Evolutionary conservation across 768 basidiomycete species (phyloP), one percentile per base, ranked within the genome.

Genomic region (Cystofilobasidium ferigula): DNA sequence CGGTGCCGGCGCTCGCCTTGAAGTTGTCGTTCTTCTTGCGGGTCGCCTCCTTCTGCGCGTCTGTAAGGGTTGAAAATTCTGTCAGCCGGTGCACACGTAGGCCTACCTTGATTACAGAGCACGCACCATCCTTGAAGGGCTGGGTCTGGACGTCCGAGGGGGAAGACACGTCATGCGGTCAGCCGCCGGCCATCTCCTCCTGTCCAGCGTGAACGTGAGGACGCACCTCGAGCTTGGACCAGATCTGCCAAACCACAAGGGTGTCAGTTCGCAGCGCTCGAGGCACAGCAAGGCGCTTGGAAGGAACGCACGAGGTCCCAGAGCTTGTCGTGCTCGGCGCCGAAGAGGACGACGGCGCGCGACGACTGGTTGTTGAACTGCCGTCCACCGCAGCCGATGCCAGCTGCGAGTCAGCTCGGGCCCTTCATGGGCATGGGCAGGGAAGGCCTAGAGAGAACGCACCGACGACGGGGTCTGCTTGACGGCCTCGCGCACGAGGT

Each of bases 331-430:
- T 74, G 71, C 42, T 72, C 64, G 7, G 69, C 66, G 32, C 75
- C 75, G 42, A 76, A 74, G 22, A 75, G 64, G 40, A 78, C 64
- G 57, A 77, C 69, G 5, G 72, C 76, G 36, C 77, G 69, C 1
- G 74, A 69, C 20, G 74, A 70, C 63, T 78, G 77, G 51, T 72
- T 73, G 73, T 78, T 78, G 72, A 57, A 48, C 34, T 34, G 57
- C 26, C 22, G 12, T 20, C 26, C 32, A 10, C 16, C 12, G 51
- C 26, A 32, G 4, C 5, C 30, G 51, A n/a, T 62, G n/a, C 42
- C 7, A 76, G 76, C 24, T 71, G 70, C 32, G 72, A 73, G 28
- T 76, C 76, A 22, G 74, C 69, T 68, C 73, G 72, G 69, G 14
- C 9, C n/a, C 26, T 26, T 8, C n/a, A 3, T 16, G 4, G 26